These are phyloP conservation scores for Stagonosporopsis tanaceti DNA, from an alignment of 2,329 filamentous ascomycete species.

Conservation along the genomic window DNA sequence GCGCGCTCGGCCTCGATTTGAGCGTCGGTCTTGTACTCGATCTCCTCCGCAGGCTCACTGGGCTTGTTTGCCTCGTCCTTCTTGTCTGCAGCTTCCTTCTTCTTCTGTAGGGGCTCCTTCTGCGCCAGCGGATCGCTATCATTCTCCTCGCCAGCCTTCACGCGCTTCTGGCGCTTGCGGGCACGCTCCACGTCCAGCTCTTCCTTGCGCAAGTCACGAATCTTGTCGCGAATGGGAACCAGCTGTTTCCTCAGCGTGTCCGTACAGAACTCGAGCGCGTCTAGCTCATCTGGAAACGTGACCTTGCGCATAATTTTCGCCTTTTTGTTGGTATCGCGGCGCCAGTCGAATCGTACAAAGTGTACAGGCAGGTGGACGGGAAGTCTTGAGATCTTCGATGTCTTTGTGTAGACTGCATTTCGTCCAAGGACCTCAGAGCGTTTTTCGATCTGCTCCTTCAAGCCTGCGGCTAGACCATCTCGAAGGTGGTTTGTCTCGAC, in stretches of 20 bases:
- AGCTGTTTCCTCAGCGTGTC: conserved; percentile 84
- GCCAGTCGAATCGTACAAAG: conserved; percentile 99
- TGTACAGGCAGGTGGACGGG: conserved; percentile 97
- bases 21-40: conserved; percentile 89
- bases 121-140: conserved; percentile 52
- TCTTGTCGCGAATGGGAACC: conserved; percentile 92
- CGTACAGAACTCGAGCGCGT: conserved; percentile 93
- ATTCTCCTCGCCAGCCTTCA: conserved; percentile 64
- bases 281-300: conserved; percentile 91
- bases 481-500: conserved; percentile 85
- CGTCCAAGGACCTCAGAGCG: conserved; percentile 77
- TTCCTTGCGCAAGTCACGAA: conserved; percentile 93
- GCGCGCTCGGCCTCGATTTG: conserved; percentile 88
- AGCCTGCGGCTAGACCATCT: conserved; percentile 82
- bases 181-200: conserved; percentile 91
- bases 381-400: conserved; percentile 84
- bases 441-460: conserved; percentile 93
- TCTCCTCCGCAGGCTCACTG: conserved; percentile 68
- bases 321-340: conserved; percentile 94
- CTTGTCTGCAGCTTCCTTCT: conserved; percentile 57
- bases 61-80: conserved; percentile 62
- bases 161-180: conserved; percentile 87
- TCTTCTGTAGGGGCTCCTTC: conserved; percentile 60
- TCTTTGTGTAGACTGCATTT: conserved; percentile 87
- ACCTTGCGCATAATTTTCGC: conserved; percentile 99